Base-by-base conservation (phyloP, 1,284 basidiomycete genomes). In the Ustilago hordei region DNA sequence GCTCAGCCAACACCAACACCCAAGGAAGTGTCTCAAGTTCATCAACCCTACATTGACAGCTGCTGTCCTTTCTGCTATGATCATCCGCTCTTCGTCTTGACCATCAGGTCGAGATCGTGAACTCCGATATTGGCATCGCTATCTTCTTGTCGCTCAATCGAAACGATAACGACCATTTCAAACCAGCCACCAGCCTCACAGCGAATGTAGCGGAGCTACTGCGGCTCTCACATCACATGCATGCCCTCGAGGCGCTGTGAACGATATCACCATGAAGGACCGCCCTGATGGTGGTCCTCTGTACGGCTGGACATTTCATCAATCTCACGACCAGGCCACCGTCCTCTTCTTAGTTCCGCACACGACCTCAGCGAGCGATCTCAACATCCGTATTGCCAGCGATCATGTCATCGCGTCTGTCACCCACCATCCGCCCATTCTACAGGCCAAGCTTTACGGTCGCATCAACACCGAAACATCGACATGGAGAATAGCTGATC, bases 311-410 rank as follows among this genome's bases (percentile, higher is more conserved):
- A 77, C 77, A 0, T 75, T 78, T 31, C 81, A 82, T 48, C 81
- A 82, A 57, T 78, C 74, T 3, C 77, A 81, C 55, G 79, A 79
- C 13, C 81, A 82, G 58, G 77, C 76, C n/a, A 82, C 81, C n/a
- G 72, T 81, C 2, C 60, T 82, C 17, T 82, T 82, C 47, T 75
- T 81, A 38, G 79, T 82, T 6, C 70, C 76, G 9, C 68, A 72
- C 2, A 45, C 56, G 12, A 61, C 67, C 32, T 75, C 75, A 13
- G 58, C 68, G 7, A 55, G 36, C 36, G 78, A 79, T 45, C 56
- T 82, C 31, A 67, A 81, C 36, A 68, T 82, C 41, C 67, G 61
- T 36, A 79, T 82, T 39, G 78, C 65, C 9, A 56, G 32, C 32
- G 71, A 81, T 28, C 63, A 77, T 55, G 73, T 82, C 53, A 58